A percentile compares a stretch with the other conserved stretches of the same genome.
Conservation (phyloP, 768 basidiomycete species). For the Leccinum barrowsii region DNA sequence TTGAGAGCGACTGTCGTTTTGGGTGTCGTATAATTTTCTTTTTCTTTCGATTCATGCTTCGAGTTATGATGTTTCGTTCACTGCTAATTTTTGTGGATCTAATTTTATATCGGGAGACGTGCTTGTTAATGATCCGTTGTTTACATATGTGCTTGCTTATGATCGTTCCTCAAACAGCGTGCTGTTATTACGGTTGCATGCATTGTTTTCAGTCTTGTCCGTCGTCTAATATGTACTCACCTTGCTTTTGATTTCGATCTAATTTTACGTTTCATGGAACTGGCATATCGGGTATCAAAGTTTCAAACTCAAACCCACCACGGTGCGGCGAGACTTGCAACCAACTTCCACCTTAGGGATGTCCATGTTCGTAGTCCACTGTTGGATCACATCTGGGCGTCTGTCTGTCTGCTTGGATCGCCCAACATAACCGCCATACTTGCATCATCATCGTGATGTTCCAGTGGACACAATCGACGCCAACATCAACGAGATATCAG, state of each 20-base stretch:
- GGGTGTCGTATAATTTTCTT: constrained; percentile 54
- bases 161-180: background rate
- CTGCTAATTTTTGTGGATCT: background rate
- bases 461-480: background rate
- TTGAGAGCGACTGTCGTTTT: constrained; percentile 77
- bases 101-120: background rate
- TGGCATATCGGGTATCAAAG: too few species aligned
- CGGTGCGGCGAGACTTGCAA: too few species aligned
- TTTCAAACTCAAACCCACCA: too few species aligned
- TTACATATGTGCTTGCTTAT: background rate
- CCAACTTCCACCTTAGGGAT: too few species aligned
- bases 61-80: background rate
- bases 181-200: background rate
- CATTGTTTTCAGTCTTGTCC: background rate
- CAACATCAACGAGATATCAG: background rate
- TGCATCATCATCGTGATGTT: constrained; percentile 5
- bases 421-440: background rate
- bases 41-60: constrained; percentile 3
- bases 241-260: background rate
- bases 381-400: too few species aligned
- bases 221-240: background rate
- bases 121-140: background rate
- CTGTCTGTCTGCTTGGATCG: background rate
- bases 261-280: background rate
- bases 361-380: too few species aligned